Base-by-base conservation (phyloP, 805 yeast species). In the Trichomonascus vanleenenianus region DNA sequence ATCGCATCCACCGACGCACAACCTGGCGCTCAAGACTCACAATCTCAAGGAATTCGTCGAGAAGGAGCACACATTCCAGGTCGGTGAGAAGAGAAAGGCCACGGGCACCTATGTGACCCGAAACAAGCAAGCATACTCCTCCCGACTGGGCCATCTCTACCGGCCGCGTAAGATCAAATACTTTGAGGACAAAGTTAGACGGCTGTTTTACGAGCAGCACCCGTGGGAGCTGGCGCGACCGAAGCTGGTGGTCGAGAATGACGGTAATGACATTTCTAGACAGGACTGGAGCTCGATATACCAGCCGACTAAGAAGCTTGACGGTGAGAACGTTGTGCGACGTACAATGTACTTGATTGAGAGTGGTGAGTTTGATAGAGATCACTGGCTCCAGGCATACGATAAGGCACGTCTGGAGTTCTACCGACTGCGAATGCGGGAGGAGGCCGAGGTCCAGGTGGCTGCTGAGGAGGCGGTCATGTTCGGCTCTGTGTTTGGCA, bases 151-250 rank as follows among this genome's bases (percentile, higher is more conserved):
- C 40, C 70, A 70, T 46, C 67, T 81, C 12, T 70, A 72, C 54
- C 66, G 71, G 52, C 72, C 83, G 9, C 76, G 77, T 36, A 72
- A 73, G 51, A 66, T 85, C 57, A 63, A 62, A 46, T 82, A 74
- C 54, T 62, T 78, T 44, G 93, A 91, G 64, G 98, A 93, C 65
- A 79, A 82, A 56, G 66, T 93, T 55, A 78, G 98, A 68, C 72
- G 76, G 40, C 70, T 84, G 19, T 93, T 93, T 59, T 91, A 82
- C 64, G 79, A 79, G 48, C 96, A 89, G 61, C 98, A 93, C 65
- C 98, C 98, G 5, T 93, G 98, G 98, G 98, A 93, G 66, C 70
- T 89, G 44, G 86, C 97, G 1, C 76, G 95, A 55, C 96, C 97
- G 11, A 85, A 85, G 61, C 73, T 78, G 25, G 66, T 93, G 53